These are phyloP conservation scores for Fusarium redolens DNA, from an alignment of 2,329 filamentous ascomycete species.

Conservation along the genomic window DNA sequence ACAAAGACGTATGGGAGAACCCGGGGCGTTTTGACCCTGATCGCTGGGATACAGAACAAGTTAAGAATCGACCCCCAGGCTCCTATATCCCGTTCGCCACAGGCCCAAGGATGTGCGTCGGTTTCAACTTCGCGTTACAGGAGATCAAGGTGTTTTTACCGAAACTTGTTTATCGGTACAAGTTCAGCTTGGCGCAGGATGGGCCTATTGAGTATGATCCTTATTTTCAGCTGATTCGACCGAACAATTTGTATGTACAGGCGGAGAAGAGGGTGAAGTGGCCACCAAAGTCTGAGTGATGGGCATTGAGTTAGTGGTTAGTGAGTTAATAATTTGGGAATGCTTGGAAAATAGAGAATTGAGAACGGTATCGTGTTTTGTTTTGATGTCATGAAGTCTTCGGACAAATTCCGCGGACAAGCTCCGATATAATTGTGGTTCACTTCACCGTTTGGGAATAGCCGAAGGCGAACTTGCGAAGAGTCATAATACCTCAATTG, in stretches of 20 bases:
- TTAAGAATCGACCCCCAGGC: conserved; percentile 62
- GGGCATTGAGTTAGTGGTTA: no score
- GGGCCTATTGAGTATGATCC: conserved; percentile 68
- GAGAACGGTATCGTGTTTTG: no score
- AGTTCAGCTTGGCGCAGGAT: conserved; percentile 61
- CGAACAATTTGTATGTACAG: conserved; percentile 64
- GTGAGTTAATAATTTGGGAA: no score
- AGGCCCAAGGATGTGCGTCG: conserved; percentile 69
- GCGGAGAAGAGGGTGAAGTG: conserved; percentile 52
- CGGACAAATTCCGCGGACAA: not conserved
- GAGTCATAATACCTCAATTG: not conserved
- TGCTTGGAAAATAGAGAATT: no score
- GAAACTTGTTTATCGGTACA: conserved; percentile 69
- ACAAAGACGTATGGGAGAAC: conserved; percentile 67
- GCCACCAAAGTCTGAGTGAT: conserved; percentile 5
- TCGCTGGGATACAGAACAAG: conserved; percentile 66
- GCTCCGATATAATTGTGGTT: not conserved
- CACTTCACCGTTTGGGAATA: not conserved
- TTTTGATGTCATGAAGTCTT: no score
- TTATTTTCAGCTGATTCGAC: conserved; percentile 68
- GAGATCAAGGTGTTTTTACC: conserved; percentile 70
- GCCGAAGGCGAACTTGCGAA: not conserved
- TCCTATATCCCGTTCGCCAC: conserved; percentile 69
- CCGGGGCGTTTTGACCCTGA: conserved; percentile 68
- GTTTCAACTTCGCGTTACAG: conserved; percentile 72